phyloP scores from a whole-genome alignment of 1,284 basidiomycete species.

The Bjerkandera adusta region DNA sequence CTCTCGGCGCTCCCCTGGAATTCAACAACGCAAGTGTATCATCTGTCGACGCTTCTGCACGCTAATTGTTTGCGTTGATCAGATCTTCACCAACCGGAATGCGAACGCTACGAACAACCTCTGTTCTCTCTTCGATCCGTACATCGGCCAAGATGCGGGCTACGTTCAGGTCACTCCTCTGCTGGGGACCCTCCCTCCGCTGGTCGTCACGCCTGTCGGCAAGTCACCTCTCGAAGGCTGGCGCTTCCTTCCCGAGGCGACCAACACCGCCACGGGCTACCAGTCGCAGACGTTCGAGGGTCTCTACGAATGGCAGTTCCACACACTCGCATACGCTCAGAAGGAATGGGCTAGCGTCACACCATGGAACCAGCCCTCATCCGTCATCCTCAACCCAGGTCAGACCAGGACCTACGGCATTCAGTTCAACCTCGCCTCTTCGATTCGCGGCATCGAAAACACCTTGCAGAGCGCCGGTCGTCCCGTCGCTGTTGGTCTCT shows the following conservation, averaged over 20 bases:
- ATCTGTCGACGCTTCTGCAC: constrained; percentile 1
- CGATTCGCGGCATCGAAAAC: constrained; percentile 49
- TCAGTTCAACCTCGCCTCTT: constrained; percentile 47
- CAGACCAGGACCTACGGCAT: constrained; percentile 53
- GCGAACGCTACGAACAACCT: constrained; percentile 49
- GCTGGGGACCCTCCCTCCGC: constrained; percentile 51
- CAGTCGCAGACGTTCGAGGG: constrained; percentile 63
- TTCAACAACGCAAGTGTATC: constrained; percentile 50
- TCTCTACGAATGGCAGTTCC: constrained; percentile 60
- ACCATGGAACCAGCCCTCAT: constrained; percentile 56
- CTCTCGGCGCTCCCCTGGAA: constrained; percentile 51
- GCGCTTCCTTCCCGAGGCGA: constrained; percentile 54
- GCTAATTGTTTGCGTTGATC: neutral
- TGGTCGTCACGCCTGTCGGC: constrained; percentile 47
- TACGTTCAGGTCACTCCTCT: constrained; percentile 52
- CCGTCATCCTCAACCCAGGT: constrained; percentile 44
- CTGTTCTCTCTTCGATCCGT: constrained; percentile 58
- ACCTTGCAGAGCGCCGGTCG: constrained; percentile 39
- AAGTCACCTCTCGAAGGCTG: constrained; percentile 57
- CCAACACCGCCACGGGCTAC: constrained; percentile 44
- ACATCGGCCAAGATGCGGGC: constrained; percentile 56
- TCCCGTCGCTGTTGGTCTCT: constrained; percentile 53
- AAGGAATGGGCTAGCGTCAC: constrained; percentile 52
- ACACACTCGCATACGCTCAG: constrained; percentile 55
- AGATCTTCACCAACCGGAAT: constrained; percentile 57